Conservation (phyloP, 2,329 filamentous ascomycete species). For the Zopfia rhizophila region DNA sequence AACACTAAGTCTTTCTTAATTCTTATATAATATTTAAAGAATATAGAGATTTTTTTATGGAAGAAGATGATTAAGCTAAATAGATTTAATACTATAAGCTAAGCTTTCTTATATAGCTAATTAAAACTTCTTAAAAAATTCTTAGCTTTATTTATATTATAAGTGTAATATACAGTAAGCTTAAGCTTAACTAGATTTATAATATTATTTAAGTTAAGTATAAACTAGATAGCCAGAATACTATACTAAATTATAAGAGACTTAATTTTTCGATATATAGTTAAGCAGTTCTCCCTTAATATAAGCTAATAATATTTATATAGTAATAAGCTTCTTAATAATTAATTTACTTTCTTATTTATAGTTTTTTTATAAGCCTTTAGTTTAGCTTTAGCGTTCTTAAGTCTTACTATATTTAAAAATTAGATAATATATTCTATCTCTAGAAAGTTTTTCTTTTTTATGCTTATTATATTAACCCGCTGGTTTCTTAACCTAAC, state of each 20-base stretch:
- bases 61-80: conserved; percentile 3
- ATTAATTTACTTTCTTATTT: conserved; percentile 1
- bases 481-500: conserved; percentile 10
- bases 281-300: conserved; percentile 3
- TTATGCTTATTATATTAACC: conserved; percentile 13
- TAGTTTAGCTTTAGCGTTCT: conserved; percentile 4
- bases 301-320: conserved; percentile 10
- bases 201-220: conserved; percentile 10
- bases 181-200: conserved; percentile 10
- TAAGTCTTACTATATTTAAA: conserved; percentile 1
- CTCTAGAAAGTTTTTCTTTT: conserved; percentile 4
- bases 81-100: background rate
- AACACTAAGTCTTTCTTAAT: conserved; percentile 8
- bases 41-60: conserved; percentile 4
- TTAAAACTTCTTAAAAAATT: background rate
- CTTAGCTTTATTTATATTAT: background rate
- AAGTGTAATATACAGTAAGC: conserved; percentile 5
- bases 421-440: conserved; percentile 4
- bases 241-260: conserved; percentile 8
- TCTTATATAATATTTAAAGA: conserved; percentile 8
- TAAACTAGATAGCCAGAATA: conserved; percentile 9
- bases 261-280: conserved; percentile 8
- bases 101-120: background rate
- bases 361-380: conserved; percentile 5
- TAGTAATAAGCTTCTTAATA: conserved; percentile 10